Evolutionary conservation across 1,139 yeast species (phyloP), one percentile per base, ranked within the genome.

Genomic region (Kodamaea suecica): DNA sequence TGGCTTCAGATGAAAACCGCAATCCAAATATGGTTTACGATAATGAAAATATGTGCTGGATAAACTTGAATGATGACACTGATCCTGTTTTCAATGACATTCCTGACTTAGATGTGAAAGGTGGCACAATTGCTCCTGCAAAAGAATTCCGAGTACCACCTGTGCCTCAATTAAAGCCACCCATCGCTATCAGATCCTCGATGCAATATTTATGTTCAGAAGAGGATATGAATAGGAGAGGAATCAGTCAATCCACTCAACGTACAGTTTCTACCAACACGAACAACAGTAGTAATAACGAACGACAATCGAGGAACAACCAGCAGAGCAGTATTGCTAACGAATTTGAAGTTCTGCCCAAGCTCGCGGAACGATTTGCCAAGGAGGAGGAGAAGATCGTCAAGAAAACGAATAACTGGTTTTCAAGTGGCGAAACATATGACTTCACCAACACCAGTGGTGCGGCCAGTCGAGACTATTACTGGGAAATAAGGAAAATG

Each of bases 11-110:
- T 39, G 48, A 45, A 5, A 42, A 38, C 17, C 31, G 41, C 24
- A 46, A 46, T 21, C 41, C 45, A 3, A 73, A 76, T 40, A 81
- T 81, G 87, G 66, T 70, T 29, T 80, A 78, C 50, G 85, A 80
- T 48, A 71, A 76, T 3, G 71, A 68, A 16, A 72, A 73, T 36
- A 57, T 80, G 53, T 63, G 76, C 42, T 80, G 87, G 57, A 45
- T 54, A 29, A 55, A 53, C 36, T 39, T 50, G 28, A 70, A 68
- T 27, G 66, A 59, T 21, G 70, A 68, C 13, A 67, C 61, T 17
- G 79, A 76, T n/a, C 40, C 48, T 40, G 76, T 80, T 4, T 77
- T 80, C 47, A 69, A 63, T 13, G 79, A 71, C 10, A 55, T 78
- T 23, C 80, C 78, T 2, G 75, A 68, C 40, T 52, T 57, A 30